phyloP scores from a whole-genome alignment of 2,329 filamentous ascomycete genomes.

The Nemania bipapillata region DNA sequence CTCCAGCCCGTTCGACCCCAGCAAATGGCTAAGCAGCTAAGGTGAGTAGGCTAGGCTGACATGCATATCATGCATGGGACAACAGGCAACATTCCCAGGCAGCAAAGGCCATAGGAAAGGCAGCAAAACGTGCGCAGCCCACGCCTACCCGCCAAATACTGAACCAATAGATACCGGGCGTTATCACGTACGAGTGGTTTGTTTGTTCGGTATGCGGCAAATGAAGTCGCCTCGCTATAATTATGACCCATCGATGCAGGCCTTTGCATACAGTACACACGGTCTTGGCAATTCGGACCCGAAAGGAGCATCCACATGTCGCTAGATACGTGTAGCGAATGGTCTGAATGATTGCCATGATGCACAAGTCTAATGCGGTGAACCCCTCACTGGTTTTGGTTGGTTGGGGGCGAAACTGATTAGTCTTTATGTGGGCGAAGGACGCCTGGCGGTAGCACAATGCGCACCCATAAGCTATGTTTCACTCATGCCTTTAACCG shows the following conservation, averaged over 20 bases:
- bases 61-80: constrained; percentile 1
- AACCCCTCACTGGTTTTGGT: neutral
- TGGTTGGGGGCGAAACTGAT: neutral
- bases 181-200: neutral
- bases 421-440: neutral
- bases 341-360: neutral
- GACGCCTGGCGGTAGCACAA: neutral
- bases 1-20: constrained; percentile 12
- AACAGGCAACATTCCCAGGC: constrained; percentile 16
- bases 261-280: neutral
- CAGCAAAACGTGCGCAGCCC: constrained; percentile 1
- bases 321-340: neutral
- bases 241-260: no score
- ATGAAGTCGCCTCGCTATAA: no score
- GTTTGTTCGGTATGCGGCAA: neutral
- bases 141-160: neutral
- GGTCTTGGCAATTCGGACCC: constrained; percentile 19
- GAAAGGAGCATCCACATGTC: constrained; percentile 2
- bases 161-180: constrained; percentile 15
- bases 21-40: neutral
- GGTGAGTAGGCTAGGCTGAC: neutral
- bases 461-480: no score
- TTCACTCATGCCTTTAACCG: no score
- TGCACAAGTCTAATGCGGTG: neutral
- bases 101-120: constrained; percentile 16